These are phyloP conservation scores for Ceratopteris richardii DNA, from an alignment of 75 land plant species.

Conservation along the genomic window DNA sequence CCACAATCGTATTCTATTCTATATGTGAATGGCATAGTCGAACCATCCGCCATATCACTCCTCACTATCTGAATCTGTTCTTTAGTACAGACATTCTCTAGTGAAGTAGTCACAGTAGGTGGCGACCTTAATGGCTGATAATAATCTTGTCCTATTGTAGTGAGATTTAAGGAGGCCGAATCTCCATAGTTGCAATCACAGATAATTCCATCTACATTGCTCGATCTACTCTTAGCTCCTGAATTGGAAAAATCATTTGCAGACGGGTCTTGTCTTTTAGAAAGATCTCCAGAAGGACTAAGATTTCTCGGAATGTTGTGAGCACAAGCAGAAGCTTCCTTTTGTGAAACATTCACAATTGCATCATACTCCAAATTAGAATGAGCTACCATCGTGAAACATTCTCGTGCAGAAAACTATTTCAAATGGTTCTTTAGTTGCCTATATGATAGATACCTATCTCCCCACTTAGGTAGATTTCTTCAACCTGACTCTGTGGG, in stretches of 20 bases:
- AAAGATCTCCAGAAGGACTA: background rate
- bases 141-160: slow-evolving; percentile 42
- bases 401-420: slow-evolving; percentile 21
- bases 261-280: slow-evolving; percentile 1
- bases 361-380: slow-evolving; percentile 3
- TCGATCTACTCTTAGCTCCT: background rate
- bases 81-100: no score
- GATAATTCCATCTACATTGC: background rate
- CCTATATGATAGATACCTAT: slow-evolving; percentile 75
- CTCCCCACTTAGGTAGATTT: slow-evolving; percentile 81
- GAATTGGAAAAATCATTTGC: background rate
- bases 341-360: background rate
- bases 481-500: slow-evolving; percentile 59
- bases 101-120: no score
- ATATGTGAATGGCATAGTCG: no score
- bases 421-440: slow-evolving; percentile 65
- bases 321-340: background rate
- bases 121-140: slow-evolving; percentile 38
- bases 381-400: slow-evolving; percentile 31
- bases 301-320: background rate
- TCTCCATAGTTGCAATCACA: background rate
- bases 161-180: background rate
- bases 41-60: no score
- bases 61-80: no score
- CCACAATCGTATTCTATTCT: no score